These are phyloP conservation scores for Aspergillus campestris DNA, from an alignment of 495 filamentous ascomycete species.

Conservation along the genomic window DNA sequence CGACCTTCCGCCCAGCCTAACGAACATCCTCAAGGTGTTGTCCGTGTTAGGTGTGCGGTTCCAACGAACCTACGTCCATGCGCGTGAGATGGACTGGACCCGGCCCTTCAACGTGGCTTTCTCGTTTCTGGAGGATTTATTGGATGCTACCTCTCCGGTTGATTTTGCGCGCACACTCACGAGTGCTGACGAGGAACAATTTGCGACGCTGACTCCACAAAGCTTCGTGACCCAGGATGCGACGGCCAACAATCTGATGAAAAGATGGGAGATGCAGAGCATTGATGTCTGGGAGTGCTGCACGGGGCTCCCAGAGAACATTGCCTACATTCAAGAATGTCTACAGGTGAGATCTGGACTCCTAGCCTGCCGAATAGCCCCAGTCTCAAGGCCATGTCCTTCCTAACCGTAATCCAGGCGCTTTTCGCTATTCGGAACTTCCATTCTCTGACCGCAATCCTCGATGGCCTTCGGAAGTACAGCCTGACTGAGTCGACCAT, in stretches of 20 bases:
- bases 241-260: slow-evolving; percentile 10
- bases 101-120: slow-evolving; percentile 22
- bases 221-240: slow-evolving; percentile 15
- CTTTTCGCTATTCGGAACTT: slow-evolving; percentile 24
- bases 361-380: not conserved
- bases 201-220: slow-evolving; percentile 17
- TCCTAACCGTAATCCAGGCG: slow-evolving; percentile 8
- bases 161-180: slow-evolving; percentile 26
- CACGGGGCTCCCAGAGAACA: slow-evolving; percentile 26
- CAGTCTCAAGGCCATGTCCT: too few species aligned
- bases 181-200: slow-evolving; percentile 19
- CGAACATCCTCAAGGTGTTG: slow-evolving; percentile 27
- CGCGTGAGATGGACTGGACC: slow-evolving; percentile 28
- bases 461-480: slow-evolving; percentile 28
- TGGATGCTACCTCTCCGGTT: slow-evolving; percentile 19
- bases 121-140: slow-evolving; percentile 27
- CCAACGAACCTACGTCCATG: slow-evolving; percentile 27
- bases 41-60: slow-evolving; percentile 29
- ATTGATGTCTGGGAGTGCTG: slow-evolving; percentile 36
- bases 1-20: slow-evolving; percentile 22
- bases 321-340: slow-evolving; percentile 27
- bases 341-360: slow-evolving; percentile 19
- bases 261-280: slow-evolving; percentile 24
- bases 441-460: slow-evolving; percentile 29
- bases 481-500: slow-evolving; percentile 17